These are phyloP conservation scores for Medicago ruthenica DNA, from an alignment of 306 rosid genomes.

Conservation along the genomic window DNA sequence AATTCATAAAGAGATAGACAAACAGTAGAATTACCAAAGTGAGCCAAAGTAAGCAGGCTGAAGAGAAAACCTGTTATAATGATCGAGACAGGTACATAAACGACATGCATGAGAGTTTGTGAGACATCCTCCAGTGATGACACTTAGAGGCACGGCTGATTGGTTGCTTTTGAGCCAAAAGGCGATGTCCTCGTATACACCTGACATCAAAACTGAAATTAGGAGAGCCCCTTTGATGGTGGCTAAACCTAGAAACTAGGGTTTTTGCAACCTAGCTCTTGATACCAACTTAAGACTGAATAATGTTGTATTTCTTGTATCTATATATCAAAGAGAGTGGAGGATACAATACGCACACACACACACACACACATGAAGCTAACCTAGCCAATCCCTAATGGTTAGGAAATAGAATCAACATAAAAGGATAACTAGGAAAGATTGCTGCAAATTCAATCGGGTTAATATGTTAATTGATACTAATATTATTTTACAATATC, in stretches of 20 bases:
- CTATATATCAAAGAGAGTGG: not conserved
- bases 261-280: too few relatives aligned
- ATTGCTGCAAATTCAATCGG: not conserved
- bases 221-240: too few relatives aligned
- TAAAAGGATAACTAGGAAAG: not conserved
- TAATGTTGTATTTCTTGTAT: too few relatives aligned
- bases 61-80: not conserved
- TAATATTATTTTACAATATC: conserved; percentile 1
- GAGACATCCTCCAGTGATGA: too few relatives aligned
- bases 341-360: not conserved
- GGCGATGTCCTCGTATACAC: not conserved
- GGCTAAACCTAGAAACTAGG: too few relatives aligned
- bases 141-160: too few relatives aligned
- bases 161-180: too few relatives aligned
- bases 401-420: not conserved
- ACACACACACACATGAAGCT: not conserved
- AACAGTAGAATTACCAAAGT: not conserved
- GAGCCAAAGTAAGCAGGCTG: not conserved
- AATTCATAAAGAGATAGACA: too few relatives aligned
- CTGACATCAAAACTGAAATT: too few relatives aligned
- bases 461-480: not conserved
- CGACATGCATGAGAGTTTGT: too few relatives aligned
- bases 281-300: too few relatives aligned
- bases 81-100: not conserved
- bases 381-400: not conserved